Conservation (phyloP, 352 stramenopile genomes). For the Plasmopara muralis region DNA sequence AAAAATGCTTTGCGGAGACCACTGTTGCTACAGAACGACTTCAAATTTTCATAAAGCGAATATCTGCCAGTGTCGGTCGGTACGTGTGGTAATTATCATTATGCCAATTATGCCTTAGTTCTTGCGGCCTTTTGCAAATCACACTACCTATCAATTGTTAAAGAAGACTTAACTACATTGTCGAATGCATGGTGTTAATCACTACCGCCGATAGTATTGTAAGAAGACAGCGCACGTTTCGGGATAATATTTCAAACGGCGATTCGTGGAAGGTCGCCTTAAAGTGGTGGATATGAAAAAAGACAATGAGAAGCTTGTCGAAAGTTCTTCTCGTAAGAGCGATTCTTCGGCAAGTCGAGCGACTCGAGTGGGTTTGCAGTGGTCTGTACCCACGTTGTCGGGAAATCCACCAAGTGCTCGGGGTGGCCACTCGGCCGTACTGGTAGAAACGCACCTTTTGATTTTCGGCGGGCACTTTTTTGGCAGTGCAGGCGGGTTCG, state of each 20-base stretch:
- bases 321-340: conserved; percentile 19
- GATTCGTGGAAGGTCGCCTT: conserved; percentile 8
- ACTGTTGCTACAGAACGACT: conserved; percentile 4
- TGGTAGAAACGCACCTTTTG: conserved; percentile 76
- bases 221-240: not conserved
- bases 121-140: too few species aligned
- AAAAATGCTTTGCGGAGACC: conserved; percentile 20
- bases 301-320: conserved; percentile 11
- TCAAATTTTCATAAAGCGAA: not conserved
- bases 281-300: conserved; percentile 14
- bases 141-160: too few species aligned
- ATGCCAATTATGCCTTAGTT: too few species aligned
- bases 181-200: too few species aligned
- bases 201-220: too few species aligned
- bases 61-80: too few species aligned
- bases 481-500: conserved; percentile 71
- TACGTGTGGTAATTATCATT: too few species aligned
- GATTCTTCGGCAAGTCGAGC: conserved; percentile 21
- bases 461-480: conserved; percentile 89
- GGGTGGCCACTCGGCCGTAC: conserved; percentile 59
- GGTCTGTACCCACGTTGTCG: conserved; percentile 49
- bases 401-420: conserved; percentile 48
- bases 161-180: too few species aligned
- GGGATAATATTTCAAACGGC: conserved; percentile 6
- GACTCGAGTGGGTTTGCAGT: conserved; percentile 46